Evolutionary conservation across 116 monocot genomes (phyloP).

Genomic region (Trichopus zeylanicus): DNA sequence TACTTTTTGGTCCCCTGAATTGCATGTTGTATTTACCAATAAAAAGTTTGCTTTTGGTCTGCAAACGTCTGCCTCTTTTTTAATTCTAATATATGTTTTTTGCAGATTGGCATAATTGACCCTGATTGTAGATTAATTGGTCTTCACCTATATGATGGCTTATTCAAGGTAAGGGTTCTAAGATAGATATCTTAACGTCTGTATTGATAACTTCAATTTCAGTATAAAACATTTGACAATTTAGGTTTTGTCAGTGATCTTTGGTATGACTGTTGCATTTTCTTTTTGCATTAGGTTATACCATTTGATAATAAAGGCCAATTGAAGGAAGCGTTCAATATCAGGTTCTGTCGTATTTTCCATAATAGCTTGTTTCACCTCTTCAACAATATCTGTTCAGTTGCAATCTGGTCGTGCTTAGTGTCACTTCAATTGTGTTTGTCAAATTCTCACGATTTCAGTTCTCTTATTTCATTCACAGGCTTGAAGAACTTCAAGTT

Average conservation of each 20-base stretch:
- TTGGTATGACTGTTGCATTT: not conserved
- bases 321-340: slow-evolving; percentile 97
- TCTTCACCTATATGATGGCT: slow-evolving; percentile 92
- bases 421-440: too few relatives aligned
- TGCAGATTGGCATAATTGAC: slow-evolving; percentile 95
- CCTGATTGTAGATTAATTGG: slow-evolving; percentile 96
- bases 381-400: too few relatives aligned
- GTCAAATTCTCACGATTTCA: too few relatives aligned
- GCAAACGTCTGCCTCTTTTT: not conserved
- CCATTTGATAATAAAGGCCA: slow-evolving; percentile 99
- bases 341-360: slow-evolving; percentile 47
- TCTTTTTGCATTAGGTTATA: slow-evolving; percentile 53
- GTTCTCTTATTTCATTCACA: slow-evolving; percentile 19
- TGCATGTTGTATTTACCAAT: too few relatives aligned
- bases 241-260: not conserved
- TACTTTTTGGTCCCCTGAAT: too few relatives aligned
- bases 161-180: slow-evolving; percentile 72
- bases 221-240: not conserved
- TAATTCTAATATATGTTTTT: not conserved
- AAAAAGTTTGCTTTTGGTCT: not conserved
- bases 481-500: slow-evolving; percentile 99
- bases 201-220: not conserved
- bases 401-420: too few relatives aligned
- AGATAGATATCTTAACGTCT: not conserved
- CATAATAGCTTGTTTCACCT: not conserved